Percentiles rank a stretch among this genome's conserved stretches.
These are phyloP conservation scores for Russula lepida DNA, from an alignment of 768 basidiomycete species.

Conservation along the genomic window DNA sequence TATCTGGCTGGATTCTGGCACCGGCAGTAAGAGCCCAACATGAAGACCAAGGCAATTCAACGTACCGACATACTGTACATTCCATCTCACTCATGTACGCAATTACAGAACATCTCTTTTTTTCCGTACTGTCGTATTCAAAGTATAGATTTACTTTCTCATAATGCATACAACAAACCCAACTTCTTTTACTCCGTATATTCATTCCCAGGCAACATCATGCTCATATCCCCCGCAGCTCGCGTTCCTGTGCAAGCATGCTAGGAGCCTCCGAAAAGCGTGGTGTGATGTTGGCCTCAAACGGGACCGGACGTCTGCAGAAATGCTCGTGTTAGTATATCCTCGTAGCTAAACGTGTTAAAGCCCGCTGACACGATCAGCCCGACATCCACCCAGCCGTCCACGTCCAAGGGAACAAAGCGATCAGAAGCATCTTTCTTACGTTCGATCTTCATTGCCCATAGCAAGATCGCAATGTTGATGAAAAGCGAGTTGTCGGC, in stretches of 20 bases:
- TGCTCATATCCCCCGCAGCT: too few species aligned
- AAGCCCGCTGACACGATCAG: background rate
- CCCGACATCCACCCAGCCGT: background rate
- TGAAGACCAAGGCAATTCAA: too few species aligned
- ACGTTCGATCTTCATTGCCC: constrained; percentile 19
- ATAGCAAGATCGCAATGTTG: constrained; percentile 26
- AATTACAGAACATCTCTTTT: too few species aligned
- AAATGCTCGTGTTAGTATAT: background rate
- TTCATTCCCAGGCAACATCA: background rate
- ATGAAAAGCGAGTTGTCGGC: constrained; percentile 28
- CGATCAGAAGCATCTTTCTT: background rate
- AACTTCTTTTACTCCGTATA: too few species aligned
- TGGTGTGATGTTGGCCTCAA: background rate
- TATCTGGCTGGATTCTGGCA: too few species aligned
- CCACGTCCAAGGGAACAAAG: constrained; percentile 1
- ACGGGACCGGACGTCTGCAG: background rate
- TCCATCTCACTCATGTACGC: too few species aligned
- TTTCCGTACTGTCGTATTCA: too few species aligned
- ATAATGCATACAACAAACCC: too few species aligned
- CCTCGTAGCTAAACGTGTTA: background rate
- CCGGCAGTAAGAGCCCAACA: too few species aligned
- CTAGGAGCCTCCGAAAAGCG: background rate
- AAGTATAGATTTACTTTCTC: too few species aligned
- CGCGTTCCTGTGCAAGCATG: background rate
- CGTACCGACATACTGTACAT: too few species aligned